phyloP scores from a whole-genome alignment of 495 filamentous ascomycete species.

The Neurospora sp. region DNA sequence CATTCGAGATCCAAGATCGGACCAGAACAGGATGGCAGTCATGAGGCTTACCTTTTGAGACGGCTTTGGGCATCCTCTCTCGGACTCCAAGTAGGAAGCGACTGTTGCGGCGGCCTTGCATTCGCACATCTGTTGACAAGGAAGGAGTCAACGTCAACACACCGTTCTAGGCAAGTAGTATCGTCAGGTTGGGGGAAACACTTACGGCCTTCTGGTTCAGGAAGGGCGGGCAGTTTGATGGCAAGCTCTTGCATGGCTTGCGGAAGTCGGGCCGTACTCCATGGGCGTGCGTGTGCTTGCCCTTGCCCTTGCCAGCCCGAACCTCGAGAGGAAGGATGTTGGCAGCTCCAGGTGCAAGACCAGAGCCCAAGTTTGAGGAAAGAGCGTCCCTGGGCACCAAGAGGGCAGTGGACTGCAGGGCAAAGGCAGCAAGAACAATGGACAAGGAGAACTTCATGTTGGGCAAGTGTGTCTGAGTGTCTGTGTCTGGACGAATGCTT shows the following conservation, averaged over 20 bases:
- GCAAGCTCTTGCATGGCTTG: constrained; percentile 2
- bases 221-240: constrained; percentile 8
- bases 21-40: neutral
- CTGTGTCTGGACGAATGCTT: too few species aligned
- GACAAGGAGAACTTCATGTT: constrained; percentile 4
- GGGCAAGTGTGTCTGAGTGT: neutral
- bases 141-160: neutral
- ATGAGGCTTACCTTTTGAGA: constrained; percentile 4
- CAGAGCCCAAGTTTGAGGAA: neutral
- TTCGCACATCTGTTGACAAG: constrained; percentile 5
- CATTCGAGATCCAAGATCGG: neutral
- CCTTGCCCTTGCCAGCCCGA: neutral
- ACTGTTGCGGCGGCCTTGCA: constrained; percentile 6
- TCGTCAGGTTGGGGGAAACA: neutral
- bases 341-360: neutral
- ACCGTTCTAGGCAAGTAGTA: neutral
- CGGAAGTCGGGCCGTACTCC: constrained; percentile 9
- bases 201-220: constrained; percentile 9
- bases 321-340: neutral
- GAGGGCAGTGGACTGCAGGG: constrained; percentile 1
- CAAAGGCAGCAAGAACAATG: neutral
- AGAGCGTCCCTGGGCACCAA: neutral
- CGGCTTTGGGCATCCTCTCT: constrained; percentile 10
- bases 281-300: constrained; percentile 1
- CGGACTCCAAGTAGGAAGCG: constrained; percentile 8